phyloP scores from a whole-genome alignment of 2,329 filamentous ascomycete genomes.

The Sporothrix curviconia region DNA sequence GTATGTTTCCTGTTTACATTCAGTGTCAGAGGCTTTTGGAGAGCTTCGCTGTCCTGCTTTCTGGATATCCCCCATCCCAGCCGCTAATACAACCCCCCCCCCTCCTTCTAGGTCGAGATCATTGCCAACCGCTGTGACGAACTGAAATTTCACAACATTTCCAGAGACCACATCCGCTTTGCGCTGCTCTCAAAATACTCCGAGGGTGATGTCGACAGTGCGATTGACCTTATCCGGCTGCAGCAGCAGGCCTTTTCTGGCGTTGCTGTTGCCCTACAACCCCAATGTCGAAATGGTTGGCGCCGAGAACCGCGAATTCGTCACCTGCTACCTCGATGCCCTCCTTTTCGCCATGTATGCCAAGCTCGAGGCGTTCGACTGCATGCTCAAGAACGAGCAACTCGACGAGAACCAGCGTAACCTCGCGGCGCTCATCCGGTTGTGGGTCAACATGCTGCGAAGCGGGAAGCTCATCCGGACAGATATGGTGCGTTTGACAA shows the following conservation, averaged over 20 bases:
- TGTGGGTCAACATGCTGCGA: slow-evolving; percentile 91
- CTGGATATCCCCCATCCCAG: not conserved
- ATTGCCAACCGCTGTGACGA: slow-evolving; percentile 36
- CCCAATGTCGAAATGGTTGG: slow-evolving; percentile 68
- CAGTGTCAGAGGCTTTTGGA: too few species aligned
- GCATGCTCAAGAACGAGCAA: slow-evolving; percentile 78
- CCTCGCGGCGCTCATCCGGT: slow-evolving; percentile 67
- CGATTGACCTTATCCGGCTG: slow-evolving; percentile 68
- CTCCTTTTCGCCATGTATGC: slow-evolving; percentile 95
- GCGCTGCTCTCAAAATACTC: slow-evolving; percentile 57
- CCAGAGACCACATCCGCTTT: slow-evolving; percentile 51
- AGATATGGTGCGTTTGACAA: slow-evolving; percentile 59
- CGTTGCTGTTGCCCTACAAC: slow-evolving; percentile 66
- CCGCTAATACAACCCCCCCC: not conserved
- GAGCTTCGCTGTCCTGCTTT: not conserved
- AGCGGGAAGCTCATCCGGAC: slow-evolving; percentile 77
- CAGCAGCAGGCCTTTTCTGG: slow-evolving; percentile 78
- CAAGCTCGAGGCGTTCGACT: slow-evolving; percentile 82
- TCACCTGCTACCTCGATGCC: slow-evolving; percentile 93
- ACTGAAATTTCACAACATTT: slow-evolving; percentile 40
- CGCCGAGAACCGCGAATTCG: slow-evolving; percentile 74
- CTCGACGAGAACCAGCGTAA: slow-evolving; percentile 64
- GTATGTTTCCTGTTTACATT: slow-evolving; percentile 3
- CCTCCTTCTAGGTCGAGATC: slow-evolving; percentile 33
- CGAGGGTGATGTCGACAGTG: slow-evolving; percentile 63